Conservation (phyloP, 2,329 filamentous ascomycete species). For the Alternaria angustiovoidea region DNA sequence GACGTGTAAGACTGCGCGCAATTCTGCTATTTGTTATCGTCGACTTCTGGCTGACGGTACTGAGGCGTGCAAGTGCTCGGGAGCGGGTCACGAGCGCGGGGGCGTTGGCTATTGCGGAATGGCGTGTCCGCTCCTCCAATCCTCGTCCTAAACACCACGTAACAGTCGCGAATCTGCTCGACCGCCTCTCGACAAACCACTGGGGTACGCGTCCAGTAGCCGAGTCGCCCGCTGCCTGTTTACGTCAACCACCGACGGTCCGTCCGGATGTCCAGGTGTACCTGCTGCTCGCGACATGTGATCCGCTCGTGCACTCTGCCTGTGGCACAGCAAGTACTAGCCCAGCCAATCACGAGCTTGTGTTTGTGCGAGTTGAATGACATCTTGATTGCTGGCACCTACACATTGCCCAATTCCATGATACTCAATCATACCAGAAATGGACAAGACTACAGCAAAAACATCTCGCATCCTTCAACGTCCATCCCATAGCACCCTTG, state of each 20-base stretch:
- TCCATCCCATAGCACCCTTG: neutral
- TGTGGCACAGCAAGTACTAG: slow-evolving; percentile 14
- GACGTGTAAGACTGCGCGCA: slow-evolving; percentile 9
- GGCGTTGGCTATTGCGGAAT: slow-evolving; percentile 8
- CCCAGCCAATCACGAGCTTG: neutral
- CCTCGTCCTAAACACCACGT: slow-evolving; percentile 2
- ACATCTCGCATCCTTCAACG: neutral
- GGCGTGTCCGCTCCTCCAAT: slow-evolving; percentile 7
- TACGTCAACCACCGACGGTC: neutral
- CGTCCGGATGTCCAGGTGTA: neutral
- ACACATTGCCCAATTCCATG: neutral
- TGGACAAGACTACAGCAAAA: neutral
- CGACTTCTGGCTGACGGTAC: neutral
- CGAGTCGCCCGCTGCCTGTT: slow-evolving; percentile 5
- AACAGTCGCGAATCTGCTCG: neutral
- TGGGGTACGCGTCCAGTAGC: neutral
- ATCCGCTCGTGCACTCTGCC: slow-evolving; percentile 11
- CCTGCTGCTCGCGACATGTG: slow-evolving; percentile 15
- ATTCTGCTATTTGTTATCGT: slow-evolving; percentile 7
- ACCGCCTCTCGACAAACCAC: neutral
- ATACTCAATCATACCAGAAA: no score
- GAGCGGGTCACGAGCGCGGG: slow-evolving; percentile 18
- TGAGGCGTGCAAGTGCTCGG: slow-evolving; percentile 3
- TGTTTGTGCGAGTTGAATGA: neutral
- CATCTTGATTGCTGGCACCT: neutral